phyloP scores from a whole-genome alignment of 306 rosid species.

The Cucurbita ficifolia region DNA sequence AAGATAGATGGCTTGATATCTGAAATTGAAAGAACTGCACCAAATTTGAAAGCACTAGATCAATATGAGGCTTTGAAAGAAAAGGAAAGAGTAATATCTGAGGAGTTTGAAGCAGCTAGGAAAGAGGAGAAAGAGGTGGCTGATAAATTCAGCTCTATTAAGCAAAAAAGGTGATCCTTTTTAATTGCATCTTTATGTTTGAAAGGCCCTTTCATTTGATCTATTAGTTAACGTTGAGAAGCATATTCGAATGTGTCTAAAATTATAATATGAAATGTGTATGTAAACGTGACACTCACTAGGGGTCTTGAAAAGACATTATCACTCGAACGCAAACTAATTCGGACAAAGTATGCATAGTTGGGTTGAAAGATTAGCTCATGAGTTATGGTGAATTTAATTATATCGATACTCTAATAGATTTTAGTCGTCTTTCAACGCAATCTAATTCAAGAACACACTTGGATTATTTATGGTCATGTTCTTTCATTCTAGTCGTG shows the following conservation, averaged over 20 bases:
- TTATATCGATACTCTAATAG: not conserved
- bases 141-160: constrained; percentile 54
- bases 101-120: constrained; percentile 85
- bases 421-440: not conserved
- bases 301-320: not conserved
- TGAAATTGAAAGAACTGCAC: constrained; percentile 92
- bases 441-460: not conserved
- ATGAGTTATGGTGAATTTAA: no score
- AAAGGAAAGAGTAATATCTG: constrained; percentile 68
- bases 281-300: not conserved
- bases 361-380: not conserved
- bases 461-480: not conserved
- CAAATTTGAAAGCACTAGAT: constrained; percentile 93
- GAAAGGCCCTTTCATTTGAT: not conserved
- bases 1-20: constrained; percentile 56
- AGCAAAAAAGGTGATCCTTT: constrained; percentile 50
- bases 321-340: not conserved
- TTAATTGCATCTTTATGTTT: not conserved
- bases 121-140: constrained; percentile 74
- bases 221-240: not conserved
- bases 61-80: constrained; percentile 82
- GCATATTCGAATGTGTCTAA: not conserved
- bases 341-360: not conserved
- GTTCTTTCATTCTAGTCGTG: not conserved
- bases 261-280: not conserved